phyloP scores from a whole-genome alignment of 768 basidiomycete species.

The Tricholoma sp. region DNA sequence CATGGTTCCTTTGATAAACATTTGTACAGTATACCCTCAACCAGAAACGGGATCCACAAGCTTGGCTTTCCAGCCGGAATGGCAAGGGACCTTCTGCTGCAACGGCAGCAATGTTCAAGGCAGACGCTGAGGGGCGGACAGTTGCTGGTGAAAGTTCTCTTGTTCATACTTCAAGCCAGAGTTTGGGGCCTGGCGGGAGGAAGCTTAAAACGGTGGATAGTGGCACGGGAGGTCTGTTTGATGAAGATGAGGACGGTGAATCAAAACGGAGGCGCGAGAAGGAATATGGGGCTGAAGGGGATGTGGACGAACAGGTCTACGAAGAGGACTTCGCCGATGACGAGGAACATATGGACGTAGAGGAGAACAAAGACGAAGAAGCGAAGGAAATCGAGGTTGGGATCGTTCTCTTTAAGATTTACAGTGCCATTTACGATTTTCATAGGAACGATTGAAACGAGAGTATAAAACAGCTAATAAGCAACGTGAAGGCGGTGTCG shows the following conservation, averaged over 20 bases:
- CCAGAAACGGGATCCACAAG: constrained; percentile 72
- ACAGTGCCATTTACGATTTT: neutral
- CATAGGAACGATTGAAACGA: constrained; percentile 76
- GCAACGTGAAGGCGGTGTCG: constrained; percentile 60
- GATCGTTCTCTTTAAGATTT: neutral
- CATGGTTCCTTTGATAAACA: constrained; percentile 10
- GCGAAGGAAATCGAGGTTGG: constrained; percentile 76
- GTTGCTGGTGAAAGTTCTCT: constrained; percentile 38
- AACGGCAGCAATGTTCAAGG: constrained; percentile 66
- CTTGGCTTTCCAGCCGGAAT: constrained; percentile 62
- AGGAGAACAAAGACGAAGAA: constrained; percentile 72
- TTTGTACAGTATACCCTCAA: constrained; percentile 42
- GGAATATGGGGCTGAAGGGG: constrained; percentile 72
- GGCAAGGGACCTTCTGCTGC: constrained; percentile 57
- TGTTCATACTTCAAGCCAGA: constrained; percentile 45
- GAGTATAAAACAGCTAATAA: constrained; percentile 80
- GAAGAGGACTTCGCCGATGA: constrained; percentile 87
- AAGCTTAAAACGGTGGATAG: constrained; percentile 64
- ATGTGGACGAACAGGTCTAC: constrained; percentile 75
- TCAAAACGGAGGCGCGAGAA: constrained; percentile 42
- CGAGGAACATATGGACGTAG: constrained; percentile 70
- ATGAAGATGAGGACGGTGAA: constrained; percentile 60
- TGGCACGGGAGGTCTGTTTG: constrained; percentile 55
- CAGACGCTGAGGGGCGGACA: constrained; percentile 48
- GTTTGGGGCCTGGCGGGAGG: constrained; percentile 66